Conservation (phyloP, 306 rosid species). For the Sphenostylis stenocarpa region DNA sequence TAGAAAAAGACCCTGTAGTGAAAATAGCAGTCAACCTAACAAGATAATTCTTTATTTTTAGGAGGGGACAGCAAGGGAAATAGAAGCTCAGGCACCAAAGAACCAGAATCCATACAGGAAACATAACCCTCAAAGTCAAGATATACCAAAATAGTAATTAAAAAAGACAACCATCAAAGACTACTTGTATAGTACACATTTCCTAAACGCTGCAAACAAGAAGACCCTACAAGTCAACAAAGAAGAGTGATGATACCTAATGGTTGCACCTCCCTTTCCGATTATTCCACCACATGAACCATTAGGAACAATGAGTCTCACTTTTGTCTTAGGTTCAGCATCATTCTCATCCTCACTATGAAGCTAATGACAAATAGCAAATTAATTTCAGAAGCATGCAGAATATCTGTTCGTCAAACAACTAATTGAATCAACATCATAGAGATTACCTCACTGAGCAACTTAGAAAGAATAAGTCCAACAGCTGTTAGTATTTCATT, state of each 20-base stretch:
- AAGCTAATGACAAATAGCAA: conserved; percentile 50
- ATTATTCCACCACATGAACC: conserved; percentile 99
- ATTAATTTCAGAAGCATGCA: conserved; percentile 30
- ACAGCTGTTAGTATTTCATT: conserved; percentile 82
- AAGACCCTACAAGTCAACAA: conserved; percentile 14
- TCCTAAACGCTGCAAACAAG: conserved; percentile 27
- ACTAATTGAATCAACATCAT: conserved; percentile 22
- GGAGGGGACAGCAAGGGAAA: not conserved
- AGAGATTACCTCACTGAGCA: conserved; percentile 85
- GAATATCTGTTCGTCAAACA: conserved; percentile 17
- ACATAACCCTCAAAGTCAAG: conserved; percentile 6
- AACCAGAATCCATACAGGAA: conserved; percentile 25
- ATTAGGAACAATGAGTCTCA: conserved; percentile 91
- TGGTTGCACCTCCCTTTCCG: conserved; percentile 98
- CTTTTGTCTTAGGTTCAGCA: conserved; percentile 82
- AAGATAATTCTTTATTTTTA: not conserved
- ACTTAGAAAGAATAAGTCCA: conserved; percentile 84
- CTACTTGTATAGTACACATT: conserved; percentile 1
- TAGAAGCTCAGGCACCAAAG: conserved; percentile 23
- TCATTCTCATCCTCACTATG: conserved; percentile 83
- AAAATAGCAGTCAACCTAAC: conserved; percentile 23
- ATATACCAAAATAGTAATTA: conserved; percentile 20
- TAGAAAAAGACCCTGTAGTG: conserved; percentile 21
- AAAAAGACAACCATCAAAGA: conserved; percentile 12
- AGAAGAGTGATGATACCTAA: conserved; percentile 60